Evolutionary conservation across 2,329 filamentous ascomycete genomes (phyloP).

Genomic region (Penicillium sp.): DNA sequence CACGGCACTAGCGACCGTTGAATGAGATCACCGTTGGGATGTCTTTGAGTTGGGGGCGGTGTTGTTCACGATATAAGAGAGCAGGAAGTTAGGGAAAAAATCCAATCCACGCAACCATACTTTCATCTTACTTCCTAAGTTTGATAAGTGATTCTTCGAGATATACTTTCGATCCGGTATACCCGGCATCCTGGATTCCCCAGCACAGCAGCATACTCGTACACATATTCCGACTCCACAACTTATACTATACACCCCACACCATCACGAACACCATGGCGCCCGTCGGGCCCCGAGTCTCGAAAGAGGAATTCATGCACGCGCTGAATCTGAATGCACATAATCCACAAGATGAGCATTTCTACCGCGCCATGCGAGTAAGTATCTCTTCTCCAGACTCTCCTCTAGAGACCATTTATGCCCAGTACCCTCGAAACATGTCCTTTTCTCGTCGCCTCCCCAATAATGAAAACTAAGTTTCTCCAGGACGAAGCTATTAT

Average conservation of each 20-base stretch:
- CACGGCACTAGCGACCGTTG: neutral
- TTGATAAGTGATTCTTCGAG: neutral
- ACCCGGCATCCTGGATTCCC: neutral
- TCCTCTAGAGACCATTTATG: too few species aligned
- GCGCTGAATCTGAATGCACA: conserved; percentile 42
- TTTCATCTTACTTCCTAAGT: too few species aligned
- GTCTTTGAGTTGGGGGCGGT: neutral
- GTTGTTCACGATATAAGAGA: conserved; percentile 14
- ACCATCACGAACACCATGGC: conserved; percentile 21
- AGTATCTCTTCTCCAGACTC: conserved; percentile 5
- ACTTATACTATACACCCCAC: neutral
- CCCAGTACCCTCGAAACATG: neutral
- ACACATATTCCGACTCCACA: neutral
- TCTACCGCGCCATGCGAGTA: conserved; percentile 47
- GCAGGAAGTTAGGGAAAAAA: neutral
- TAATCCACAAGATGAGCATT: conserved; percentile 44
- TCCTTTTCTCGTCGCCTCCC: too few species aligned
- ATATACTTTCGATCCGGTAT: neutral
- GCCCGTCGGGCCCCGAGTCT: conserved; percentile 42
- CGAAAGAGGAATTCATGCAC: conserved; percentile 49
- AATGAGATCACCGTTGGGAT: conserved; percentile 3
- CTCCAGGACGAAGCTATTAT: conserved; percentile 45
- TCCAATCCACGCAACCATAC: too few species aligned
- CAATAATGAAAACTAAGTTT: neutral
- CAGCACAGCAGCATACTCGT: neutral